A percentile compares a stretch with the other conserved stretches of the same genome.
These are phyloP conservation scores for Plantago lanceolata DNA, from an alignment of 305 asterid species.

Conservation along the genomic window DNA sequence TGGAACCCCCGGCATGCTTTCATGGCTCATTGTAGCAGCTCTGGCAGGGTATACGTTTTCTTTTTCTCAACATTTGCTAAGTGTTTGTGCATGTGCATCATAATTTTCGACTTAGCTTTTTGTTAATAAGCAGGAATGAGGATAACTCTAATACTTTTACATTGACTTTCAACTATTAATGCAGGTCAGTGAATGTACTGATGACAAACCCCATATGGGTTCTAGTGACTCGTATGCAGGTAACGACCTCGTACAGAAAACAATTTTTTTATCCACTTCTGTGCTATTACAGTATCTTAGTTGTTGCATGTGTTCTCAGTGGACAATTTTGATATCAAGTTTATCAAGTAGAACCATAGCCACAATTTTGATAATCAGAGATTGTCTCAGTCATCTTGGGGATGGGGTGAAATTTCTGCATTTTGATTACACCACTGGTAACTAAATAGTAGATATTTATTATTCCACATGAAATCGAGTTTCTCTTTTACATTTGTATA, in stretches of 20 bases:
- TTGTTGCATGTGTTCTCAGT: background rate
- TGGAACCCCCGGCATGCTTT: conserved; percentile 84
- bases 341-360: too few relatives aligned
- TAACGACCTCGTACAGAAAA: conserved; percentile 22
- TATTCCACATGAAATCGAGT: background rate
- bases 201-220: conserved; percentile 91
- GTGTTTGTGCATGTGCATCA: background rate
- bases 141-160: conserved; percentile 3
- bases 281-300: background rate
- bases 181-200: conserved; percentile 76
- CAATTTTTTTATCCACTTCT: background rate
- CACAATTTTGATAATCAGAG: background rate
- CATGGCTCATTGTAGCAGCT: conserved; percentile 92
- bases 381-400: too few relatives aligned
- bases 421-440: background rate
- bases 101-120: conserved; percentile 8
- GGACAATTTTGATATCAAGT: too few relatives aligned
- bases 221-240: conserved; percentile 98
- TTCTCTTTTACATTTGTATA: background rate
- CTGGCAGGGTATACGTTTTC: conserved; percentile 64
- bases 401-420: too few relatives aligned
- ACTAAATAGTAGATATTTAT: background rate
- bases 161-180: conserved; percentile 19
- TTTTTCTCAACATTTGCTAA: conserved; percentile 2
- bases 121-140: background rate